Base-by-base conservation (phyloP, 768 basidiomycete genomes). In the Suillus tomentosus region DNA sequence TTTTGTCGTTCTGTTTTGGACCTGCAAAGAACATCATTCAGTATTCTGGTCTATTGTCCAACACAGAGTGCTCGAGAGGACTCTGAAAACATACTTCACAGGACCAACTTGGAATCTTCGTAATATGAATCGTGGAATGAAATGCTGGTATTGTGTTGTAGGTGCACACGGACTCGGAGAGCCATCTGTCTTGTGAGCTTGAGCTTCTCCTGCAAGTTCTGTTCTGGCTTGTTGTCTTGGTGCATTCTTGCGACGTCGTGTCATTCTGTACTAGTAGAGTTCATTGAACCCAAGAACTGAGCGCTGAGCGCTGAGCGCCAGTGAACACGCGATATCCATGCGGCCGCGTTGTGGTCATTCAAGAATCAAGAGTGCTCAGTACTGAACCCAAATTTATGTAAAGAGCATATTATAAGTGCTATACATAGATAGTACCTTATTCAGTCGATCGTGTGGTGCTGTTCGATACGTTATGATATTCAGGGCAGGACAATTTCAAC, bases 121-220 rank as follows among this genome's bases (percentile, higher is more conserved):
- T 7, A 64, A 42, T 40, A 66, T 64, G 43, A 66, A 66, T 36
- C 65, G 60, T 42, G 63, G 65, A 40, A 66, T 66, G 37, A 60
- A 66, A 45, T 53, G 31, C 4, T 31, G 31, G 31, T 31, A 31
- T 31, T 31, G 31, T 31, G 31, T 31, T 31, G 5, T 31, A 31
- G 31, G 31, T 31, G 5, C 31, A 31, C 31, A 31, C 6, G 31
- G 31, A 31, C 31, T 31, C 31, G 31, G 31, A 31, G 5, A 31
- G 31, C 31, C 5, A 3, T 31, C 17, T 9, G 8, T 31, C 31
- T 19, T 17, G 8, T 53, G 27, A 19, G 27, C 17, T 15, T 34
- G 27, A 19, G 27, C 17, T 15, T 34, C 51, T 53, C 27, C 31
- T 31, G 51, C 15, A 3, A 19, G 0, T 17, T 5, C 51, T 3